Percentiles rank a stretch among this genome's conserved stretches.
Conservation (phyloP, 2,329 filamentous ascomycete species). For the Calonectria naviculata region DNA sequence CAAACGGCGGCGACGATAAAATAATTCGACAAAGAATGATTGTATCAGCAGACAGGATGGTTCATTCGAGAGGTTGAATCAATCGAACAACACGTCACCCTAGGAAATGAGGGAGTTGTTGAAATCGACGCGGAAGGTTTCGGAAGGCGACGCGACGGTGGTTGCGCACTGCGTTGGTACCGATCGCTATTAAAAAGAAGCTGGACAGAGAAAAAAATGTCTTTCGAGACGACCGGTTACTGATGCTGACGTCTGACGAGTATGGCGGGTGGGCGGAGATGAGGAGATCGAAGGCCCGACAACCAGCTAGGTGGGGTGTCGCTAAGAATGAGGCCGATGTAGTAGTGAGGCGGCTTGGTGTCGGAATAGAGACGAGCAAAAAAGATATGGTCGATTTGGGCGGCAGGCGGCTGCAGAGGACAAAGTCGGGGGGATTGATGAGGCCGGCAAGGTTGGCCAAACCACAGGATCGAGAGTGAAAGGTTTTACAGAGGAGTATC, state of each 20-base stretch:
- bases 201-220: neutral
- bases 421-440: constrained; percentile 34
- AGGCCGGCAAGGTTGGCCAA: constrained; percentile 34
- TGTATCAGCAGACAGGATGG: constrained; percentile 19
- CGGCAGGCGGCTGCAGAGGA: constrained; percentile 25
- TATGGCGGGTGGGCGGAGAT: constrained; percentile 18
- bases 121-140: constrained; percentile 32
- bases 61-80: constrained; percentile 22
- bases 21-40: neutral
- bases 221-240: neutral
- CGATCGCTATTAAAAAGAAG: neutral
- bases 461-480: constrained; percentile 32
- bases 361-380: constrained; percentile 22
- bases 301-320: constrained; percentile 35
- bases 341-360: constrained; percentile 22
- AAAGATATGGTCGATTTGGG: constrained; percentile 22
- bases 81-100: constrained; percentile 32
- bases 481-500: constrained; percentile 40
- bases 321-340: constrained; percentile 36
- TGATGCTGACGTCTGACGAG: constrained; percentile 14
- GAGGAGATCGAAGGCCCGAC: constrained; percentile 20
- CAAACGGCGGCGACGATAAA: constrained; percentile 7
- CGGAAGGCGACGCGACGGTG: constrained; percentile 23
- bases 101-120: constrained; percentile 29
- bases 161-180: constrained; percentile 20